Evolutionary conservation across 768 basidiomycete species (phyloP), one percentile per base, ranked within the genome.

Genomic region (Collybiopsis confluens): DNA sequence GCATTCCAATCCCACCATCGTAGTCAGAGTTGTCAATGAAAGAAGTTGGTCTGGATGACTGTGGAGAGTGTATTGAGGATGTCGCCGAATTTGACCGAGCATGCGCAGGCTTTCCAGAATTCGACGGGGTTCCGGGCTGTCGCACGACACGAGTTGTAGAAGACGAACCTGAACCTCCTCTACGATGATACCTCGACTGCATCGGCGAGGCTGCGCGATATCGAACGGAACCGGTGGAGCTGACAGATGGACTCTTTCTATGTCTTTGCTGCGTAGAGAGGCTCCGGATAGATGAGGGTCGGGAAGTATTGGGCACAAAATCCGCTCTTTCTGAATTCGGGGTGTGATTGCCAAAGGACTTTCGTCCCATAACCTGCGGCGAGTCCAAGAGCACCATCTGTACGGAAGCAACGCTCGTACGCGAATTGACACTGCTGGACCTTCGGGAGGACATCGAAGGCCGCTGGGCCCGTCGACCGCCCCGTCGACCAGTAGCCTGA

Each of bases 371-470:
- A 13, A 83, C 70, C 37, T 69, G 69, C 3, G 82, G 79, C 8
- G 82, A 83, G 53, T 85, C 88, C 35, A 88, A 62, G n/a, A 78
- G 59, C 10, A 77, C 56, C 66, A 79, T 69, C 54, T 80, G 79
- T 21, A 74, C 70, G 13, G 77, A 78, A 21, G 77, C 67, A 18
- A 73, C 73, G n/a, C 78, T 80, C 1, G 79, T 80, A 37, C 92
- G 75, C 5, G 94, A 97, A 64, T 93, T 94, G 58, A 94, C 88
- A 54, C 91, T 93, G 65, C 91, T 94, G 13, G 92, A 95, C 24
- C 94, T 83, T 44, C 89, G 81, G 21, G 93, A 95, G 0, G 89
- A 90, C 40, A 85, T 70, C 0, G 88, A 88, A 0, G 83, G 83
- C 15, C 90, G 80, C 48, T 86, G 85, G 15, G 75, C 70, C 53